Evolutionary conservation across 306 rosid genomes (phyloP), one percentile per base, ranked within the genome.

Genomic region (Cucurbita moschata): DNA sequence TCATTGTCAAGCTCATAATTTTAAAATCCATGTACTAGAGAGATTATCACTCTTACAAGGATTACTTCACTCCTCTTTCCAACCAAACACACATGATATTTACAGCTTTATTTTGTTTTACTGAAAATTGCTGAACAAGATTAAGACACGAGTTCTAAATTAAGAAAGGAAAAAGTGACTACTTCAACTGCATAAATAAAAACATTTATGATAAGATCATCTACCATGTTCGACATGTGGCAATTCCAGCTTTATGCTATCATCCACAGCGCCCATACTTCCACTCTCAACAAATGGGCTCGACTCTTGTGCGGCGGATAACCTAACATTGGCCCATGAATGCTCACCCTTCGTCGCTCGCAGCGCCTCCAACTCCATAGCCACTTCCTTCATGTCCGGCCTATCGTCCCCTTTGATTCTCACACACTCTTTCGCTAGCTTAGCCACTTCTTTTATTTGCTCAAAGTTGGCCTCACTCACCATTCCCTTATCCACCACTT

Each of bases 381-480:
- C 85, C 16, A 87, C 84, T 66, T 87, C 85, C 80, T 82, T 87
- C 89, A 87, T 85, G 7, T 55, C 63, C 0, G 89, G 92, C 4
- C 92, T 81, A 43, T 85, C 89, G 52, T 83, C 87, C 46, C 87
- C 85, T 42, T 10, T 85, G 3, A 83, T 8, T 30, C 53, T 79
- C 5, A 85, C 42, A 49, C 87, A 86, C 56, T 16, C 57, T n/a
- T 61, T 72, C 12, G 85, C 85, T 11, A 85, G 62, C 30, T 64
- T 71, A 0, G 81, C 84, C 53, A 79, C 77, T 47, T 88, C 82
- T 51, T 13, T 82, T 4, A 88, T n/a, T 18, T 82, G 83, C 61
- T 82, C 64, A 4, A 68, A 15, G 44, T 71, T 81, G 18, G 8
- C 78, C 7, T 5, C n/a, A 0, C 54, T 82, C 6, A 18, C 38